Conservation (phyloP, 371 early-diverging fungal species). For the Dichotomocladium elegans region DNA sequence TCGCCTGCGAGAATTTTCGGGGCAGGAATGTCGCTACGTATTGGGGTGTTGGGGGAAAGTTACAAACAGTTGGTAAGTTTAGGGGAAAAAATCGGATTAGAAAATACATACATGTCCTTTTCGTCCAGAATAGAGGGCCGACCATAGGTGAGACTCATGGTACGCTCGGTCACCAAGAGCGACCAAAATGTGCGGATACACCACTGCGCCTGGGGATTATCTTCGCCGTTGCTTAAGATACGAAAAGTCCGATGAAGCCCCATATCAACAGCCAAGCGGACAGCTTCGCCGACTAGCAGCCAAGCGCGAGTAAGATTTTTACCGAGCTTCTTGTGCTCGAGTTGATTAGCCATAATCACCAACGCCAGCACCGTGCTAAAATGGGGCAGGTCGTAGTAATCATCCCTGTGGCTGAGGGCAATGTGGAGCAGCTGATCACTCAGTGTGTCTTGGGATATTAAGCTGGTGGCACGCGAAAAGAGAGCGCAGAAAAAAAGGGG, state of each 20-base stretch:
- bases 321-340: conserved; percentile 26
- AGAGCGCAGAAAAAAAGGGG: conserved; percentile 35
- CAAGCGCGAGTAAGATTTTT: conserved; percentile 27
- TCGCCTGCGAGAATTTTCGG: background rate
- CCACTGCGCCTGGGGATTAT: conserved; percentile 16
- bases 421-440: background rate
- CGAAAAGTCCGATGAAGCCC: conserved; percentile 29
- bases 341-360: conserved; percentile 25
- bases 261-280: conserved; percentile 39
- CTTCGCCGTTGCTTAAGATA: background rate
- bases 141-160: conserved; percentile 37
- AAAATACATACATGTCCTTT: conserved; percentile 33
- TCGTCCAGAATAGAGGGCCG: conserved; percentile 42
- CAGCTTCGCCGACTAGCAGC: conserved; percentile 38
- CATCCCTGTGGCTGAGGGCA: conserved; percentile 2
- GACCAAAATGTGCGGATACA: conserved; percentile 40
- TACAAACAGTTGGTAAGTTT: background rate
- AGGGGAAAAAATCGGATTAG: background rate
- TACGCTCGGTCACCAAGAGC: conserved; percentile 33
- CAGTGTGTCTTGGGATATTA: no score
- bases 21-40: background rate
- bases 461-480: conserved; percentile 38
- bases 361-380: conserved; percentile 31
- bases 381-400: conserved; percentile 26
- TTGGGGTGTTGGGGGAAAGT: background rate